A percentile compares a stretch with the other conserved stretches of the same genome.
Evolutionary conservation across 441 rosid genomes (phyloP).

Genomic region (Arabidopsis hybrid): DNA sequence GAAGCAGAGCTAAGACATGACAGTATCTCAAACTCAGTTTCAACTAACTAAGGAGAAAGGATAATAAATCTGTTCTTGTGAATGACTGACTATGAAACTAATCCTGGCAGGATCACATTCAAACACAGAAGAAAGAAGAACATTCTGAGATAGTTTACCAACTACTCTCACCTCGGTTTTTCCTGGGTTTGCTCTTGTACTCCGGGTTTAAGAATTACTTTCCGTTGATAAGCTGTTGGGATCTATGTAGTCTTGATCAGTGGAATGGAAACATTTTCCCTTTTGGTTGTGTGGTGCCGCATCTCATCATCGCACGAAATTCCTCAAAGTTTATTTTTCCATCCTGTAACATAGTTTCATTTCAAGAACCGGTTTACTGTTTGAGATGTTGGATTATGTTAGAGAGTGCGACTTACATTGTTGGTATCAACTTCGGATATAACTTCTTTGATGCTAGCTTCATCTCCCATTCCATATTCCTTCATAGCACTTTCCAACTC

Average conservation of each 20-base stretch:
- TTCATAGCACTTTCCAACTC: slow-evolving; percentile 1
- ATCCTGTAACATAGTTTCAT: slow-evolving; percentile 55
- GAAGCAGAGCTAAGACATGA: slow-evolving; percentile 5
- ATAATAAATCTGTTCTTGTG: not conserved
- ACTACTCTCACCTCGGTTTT: slow-evolving; percentile 13
- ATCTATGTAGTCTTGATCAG: not conserved
- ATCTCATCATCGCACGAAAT: slow-evolving; percentile 90
- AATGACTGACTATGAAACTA: no score
- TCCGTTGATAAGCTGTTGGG: not conserved
- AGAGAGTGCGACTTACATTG: slow-evolving; percentile 14
- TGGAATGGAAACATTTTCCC: slow-evolving; percentile 49
- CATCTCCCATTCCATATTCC: not conserved
- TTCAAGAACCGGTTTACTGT: not conserved
- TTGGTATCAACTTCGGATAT: slow-evolving; percentile 2
- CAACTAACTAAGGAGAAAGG: slow-evolving; percentile 19
- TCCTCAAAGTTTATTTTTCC: slow-evolving; percentile 90
- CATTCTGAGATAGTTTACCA: slow-evolving; percentile 20
- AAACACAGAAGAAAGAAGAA: not conserved
- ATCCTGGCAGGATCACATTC: not conserved
- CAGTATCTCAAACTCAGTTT: slow-evolving; percentile 14
- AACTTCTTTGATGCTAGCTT: not conserved
- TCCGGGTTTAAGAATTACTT: not conserved
- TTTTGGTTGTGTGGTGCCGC: slow-evolving; percentile 53
- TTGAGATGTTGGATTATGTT: not conserved
- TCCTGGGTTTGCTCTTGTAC: slow-evolving; percentile 7